Conservation (phyloP, 176 grass and related monocot genomes). For the Zea luxurians region DNA sequence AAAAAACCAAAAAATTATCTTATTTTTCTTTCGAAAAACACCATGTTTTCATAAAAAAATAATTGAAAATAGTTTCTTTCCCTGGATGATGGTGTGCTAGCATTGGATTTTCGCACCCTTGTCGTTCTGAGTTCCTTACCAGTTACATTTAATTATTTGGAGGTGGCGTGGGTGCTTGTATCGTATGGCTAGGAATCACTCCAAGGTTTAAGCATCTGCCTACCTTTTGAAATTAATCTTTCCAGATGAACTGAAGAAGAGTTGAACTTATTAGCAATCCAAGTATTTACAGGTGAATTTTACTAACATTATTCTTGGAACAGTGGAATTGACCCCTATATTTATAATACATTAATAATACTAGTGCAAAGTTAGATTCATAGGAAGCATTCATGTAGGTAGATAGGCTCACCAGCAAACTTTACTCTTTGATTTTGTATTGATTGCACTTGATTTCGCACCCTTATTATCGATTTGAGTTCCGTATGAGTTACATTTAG, state of each 20-base stretch:
- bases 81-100: neutral
- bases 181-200: neutral
- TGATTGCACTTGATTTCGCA: constrained; percentile 20
- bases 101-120: neutral
- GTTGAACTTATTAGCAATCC: no score
- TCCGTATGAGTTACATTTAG: neutral
- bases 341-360: neutral
- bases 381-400: constrained; percentile 27
- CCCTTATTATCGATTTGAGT: neutral
- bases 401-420: constrained; percentile 22
- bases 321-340: neutral
- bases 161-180: neutral
- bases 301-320: constrained; percentile 13
- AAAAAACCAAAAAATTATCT: neutral
- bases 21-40: neutral
- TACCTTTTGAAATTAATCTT: constrained; percentile 22
- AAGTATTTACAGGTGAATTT: neutral
- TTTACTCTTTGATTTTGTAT: constrained; percentile 31
- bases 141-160: neutral
- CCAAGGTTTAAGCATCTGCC: neutral
- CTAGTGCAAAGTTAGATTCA: neutral
- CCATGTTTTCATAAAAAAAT: neutral
- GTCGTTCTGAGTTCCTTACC: constrained; percentile 8
- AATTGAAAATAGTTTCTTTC: neutral
- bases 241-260: neutral